phyloP scores from a whole-genome alignment of 768 basidiomycete genomes.

The Suillus lakei region DNA sequence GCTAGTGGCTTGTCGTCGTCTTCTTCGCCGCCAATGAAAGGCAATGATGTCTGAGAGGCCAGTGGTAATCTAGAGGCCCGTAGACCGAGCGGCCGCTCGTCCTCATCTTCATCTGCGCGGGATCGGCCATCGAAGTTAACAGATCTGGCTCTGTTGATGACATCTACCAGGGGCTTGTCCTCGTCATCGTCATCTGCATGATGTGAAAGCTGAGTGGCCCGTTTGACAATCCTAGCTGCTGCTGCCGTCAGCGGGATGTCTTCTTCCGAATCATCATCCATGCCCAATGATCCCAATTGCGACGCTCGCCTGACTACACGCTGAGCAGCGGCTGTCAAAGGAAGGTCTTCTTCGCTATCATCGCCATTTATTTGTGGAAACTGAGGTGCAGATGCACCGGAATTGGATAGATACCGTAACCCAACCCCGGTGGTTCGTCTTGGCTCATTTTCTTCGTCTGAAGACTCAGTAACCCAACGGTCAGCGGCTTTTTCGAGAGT shows the following conservation, averaged over 20 bases:
- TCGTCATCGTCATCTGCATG: conserved; percentile 49
- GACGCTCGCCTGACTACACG: conserved; percentile 55
- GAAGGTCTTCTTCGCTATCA: conserved; percentile 82
- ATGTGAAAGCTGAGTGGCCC: conserved; percentile 26
- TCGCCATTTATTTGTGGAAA: conserved; percentile 38
- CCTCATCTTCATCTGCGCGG: conserved; percentile 59
- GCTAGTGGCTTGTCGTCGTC: conserved; percentile 77
- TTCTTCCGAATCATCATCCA: conserved; percentile 66
- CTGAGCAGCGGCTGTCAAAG: conserved; percentile 67
- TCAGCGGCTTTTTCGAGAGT: conserved; percentile 30
- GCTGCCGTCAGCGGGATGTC: conserved; percentile 72
- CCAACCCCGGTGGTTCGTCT: conserved; percentile 64
- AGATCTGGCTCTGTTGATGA: conserved; percentile 55
- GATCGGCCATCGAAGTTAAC: conserved; percentile 44
- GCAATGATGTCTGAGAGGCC: conserved; percentile 29
- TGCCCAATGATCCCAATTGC: conserved; percentile 20
- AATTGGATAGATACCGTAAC: conserved; percentile 49
- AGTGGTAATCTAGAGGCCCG: conserved; percentile 54
- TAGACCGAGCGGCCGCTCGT: conserved; percentile 74
- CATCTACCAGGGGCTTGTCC: conserved; percentile 68
- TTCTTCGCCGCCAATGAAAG: conserved; percentile 43
- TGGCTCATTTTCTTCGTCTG: conserved; percentile 60
- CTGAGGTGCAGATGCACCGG: conserved; percentile 14
- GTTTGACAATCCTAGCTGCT: conserved; percentile 51
- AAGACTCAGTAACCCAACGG: conserved; percentile 58